Conservation (phyloP, 1,139 yeast genomes). For the Pichia norvegensis region DNA sequence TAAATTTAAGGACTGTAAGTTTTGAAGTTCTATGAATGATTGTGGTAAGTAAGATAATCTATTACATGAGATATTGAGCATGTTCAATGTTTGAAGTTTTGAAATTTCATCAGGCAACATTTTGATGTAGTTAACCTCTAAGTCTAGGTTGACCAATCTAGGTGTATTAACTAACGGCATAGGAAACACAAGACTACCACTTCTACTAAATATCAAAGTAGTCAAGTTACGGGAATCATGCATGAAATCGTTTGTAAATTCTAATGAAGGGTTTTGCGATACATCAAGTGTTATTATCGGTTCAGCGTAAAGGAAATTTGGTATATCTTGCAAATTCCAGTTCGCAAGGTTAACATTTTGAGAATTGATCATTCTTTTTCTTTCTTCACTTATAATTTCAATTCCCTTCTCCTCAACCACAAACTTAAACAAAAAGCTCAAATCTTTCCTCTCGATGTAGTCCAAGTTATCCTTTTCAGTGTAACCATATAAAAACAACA, state of each 20-base stretch:
- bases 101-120: conserved; percentile 52
- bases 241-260: conserved; percentile 76
- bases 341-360: conserved; percentile 70
- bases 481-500: conserved; percentile 74
- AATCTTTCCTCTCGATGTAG: conserved; percentile 80
- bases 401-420: conserved; percentile 67
- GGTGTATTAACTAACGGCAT: conserved; percentile 61
- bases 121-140: conserved; percentile 71
- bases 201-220: conserved; percentile 59
- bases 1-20: conserved; percentile 56
- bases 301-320: conserved; percentile 73
- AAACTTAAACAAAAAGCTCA: conserved; percentile 80
- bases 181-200: conserved; percentile 72
- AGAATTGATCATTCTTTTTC: conserved; percentile 54
- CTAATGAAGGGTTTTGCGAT: conserved; percentile 79
- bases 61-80: conserved; percentile 62
- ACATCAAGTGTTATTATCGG: conserved; percentile 80
- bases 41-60: conserved; percentile 61
- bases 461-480: conserved; percentile 65
- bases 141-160: conserved; percentile 59
- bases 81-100: conserved; percentile 46
- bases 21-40: conserved; percentile 47
- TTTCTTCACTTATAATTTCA: conserved; percentile 53
- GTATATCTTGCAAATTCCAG: conserved; percentile 74
- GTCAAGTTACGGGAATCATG: conserved; percentile 71